Base-by-base conservation (phyloP, 169 alveolate genomes). In the Cryptosporidium viatorum region DNA sequence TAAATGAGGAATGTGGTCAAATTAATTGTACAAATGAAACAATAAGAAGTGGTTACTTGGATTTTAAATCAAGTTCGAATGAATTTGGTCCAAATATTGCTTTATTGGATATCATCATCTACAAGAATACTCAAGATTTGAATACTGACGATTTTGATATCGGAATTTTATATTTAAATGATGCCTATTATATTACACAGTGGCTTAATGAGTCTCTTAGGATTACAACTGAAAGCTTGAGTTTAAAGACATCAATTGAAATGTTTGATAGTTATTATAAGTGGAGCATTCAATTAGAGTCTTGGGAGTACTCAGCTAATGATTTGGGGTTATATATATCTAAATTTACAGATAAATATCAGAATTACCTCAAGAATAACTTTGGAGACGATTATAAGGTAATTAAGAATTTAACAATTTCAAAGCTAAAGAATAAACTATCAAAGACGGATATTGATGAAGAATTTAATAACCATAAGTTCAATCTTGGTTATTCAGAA, bases 81-180 rank as follows among this genome's bases (percentile, higher is more conserved):
- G 48, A 71, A 4, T 71, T 71, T 51, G 85, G 85, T 14, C 85
- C 85, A 16, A 71, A 71, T 43, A 35, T 71, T 39, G 85, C 85
- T 50, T 55, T 71, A 14, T 50, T 71, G 21, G 85, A 71, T 48
- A 26, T 71, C 50, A 51, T 71, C 16, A 21, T 71, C 10, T 71
- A 71, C 35, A 69, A 33, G 55, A 21, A 69, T 23, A 10, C 26
- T 31, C 41, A n/a, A 4, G 50, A 18, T n/a, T n/a, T 33, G 12
- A 8, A 65, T 6, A 16, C 55, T 12, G 29, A 43, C 60, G 23
- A 70, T 37, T 1, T 45, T 10, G 41, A 43, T 23, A 43, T 26
- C 18, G 85, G 52, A 18, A n/a, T 43, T 26, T 35, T 71, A 23
- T 71, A 71, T 50, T 71, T 71, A 35, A 71, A 71, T 51, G 85